Base-by-base conservation (phyloP, 2,329 filamentous ascomycete genomes). In the Zasmidium cellare region DNA sequence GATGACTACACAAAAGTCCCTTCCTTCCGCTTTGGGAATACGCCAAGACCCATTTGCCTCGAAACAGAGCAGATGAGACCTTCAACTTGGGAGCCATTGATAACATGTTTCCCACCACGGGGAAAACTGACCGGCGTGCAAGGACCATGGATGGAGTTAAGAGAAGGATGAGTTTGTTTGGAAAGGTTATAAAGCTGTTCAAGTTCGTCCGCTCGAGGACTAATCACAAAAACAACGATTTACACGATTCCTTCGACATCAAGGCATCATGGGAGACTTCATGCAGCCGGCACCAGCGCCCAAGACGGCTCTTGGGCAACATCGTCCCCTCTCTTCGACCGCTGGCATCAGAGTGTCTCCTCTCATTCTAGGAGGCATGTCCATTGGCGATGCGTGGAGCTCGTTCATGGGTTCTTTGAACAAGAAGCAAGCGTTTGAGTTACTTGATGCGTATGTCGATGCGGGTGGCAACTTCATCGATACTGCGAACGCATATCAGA, bases 291-390 rank as follows among this genome's bases (percentile, higher is more conserved):
- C 55, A 24, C 48, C 55, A 3, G 35, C 12, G 16, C 53, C 57
- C 3, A 51, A 53, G 31, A 47, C 25, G 22, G 19, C 41, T 38
- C 35, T 60, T 2, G 57, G 24, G 31, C 51, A 57, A 46, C 79
- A 83, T 62, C 79, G 80, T 25, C 70, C 80, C 9, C 74, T 83
- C 2, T 73, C 79, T 0, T 79, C 81, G 1, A 74, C 74, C 0
- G 81, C 80, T 0, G 76, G 73, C n/a, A 72, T 83, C 3, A 76
- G 77, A 49, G 81, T 84, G 22, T 80, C 76, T 20, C 80, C 81
- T 23, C 68, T 84, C 65, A 83, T 80, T 54, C 73, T 84, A 1
- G 81, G 81, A 19, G 75, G 76, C 1, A 83, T 83, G 80, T 83
- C 79, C 64, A 81, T 84, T 59, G 81, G 81, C 9, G 74, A 80